Evolutionary conservation across 2,329 filamentous ascomycete genomes (phyloP), one percentile per base, ranked within the genome.

Genomic region (Zymoseptoria crescenta): DNA sequence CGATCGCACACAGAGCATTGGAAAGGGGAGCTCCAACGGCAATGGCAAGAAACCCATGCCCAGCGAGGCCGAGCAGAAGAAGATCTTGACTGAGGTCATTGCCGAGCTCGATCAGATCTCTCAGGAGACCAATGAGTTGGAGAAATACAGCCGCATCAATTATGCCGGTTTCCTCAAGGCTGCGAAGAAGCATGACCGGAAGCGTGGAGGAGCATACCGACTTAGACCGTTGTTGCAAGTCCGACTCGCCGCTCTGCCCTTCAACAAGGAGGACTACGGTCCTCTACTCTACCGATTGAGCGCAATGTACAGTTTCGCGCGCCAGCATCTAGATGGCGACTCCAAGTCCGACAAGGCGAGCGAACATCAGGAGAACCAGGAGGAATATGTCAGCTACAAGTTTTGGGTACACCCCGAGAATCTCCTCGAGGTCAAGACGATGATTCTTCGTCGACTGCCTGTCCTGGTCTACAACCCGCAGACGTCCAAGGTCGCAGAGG

Each of bases 101-200:
- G 75, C 79, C 53, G 91, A 96, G 77, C 83, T 97, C 58, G 93
- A 97, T 74, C 76, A 77, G 56, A 94, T 97, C 74, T 94, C 89
- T 35, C 89, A 90, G 72, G 91, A 96, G 75, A 87, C 95, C 70
- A 93, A 88, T 73, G 89, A 96, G 79, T 82, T 99, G 67, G 94
- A 96, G 76, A 94, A 90, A 74, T 99, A 94, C 77, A 94, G 91
- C 75, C 89, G 87, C 64, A 87, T 96, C 78, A 99, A 99, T 78
- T 99, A 96, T 75, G 96, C 94, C 5, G 94, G 91, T 53, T 96
- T 97, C 76, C 83, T 96, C 72, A 99, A 99, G 81, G 96, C 96
- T 53, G 91, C 91, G 58, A 99, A 99, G 85, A 99, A 99, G 78
- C 94, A 99, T 76, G 94, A 99, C 76, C 89, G 94, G 66, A 95